Evolutionary conservation across 148 eudicot species (phyloP).

Genomic region (Vaccinium darrowii): DNA sequence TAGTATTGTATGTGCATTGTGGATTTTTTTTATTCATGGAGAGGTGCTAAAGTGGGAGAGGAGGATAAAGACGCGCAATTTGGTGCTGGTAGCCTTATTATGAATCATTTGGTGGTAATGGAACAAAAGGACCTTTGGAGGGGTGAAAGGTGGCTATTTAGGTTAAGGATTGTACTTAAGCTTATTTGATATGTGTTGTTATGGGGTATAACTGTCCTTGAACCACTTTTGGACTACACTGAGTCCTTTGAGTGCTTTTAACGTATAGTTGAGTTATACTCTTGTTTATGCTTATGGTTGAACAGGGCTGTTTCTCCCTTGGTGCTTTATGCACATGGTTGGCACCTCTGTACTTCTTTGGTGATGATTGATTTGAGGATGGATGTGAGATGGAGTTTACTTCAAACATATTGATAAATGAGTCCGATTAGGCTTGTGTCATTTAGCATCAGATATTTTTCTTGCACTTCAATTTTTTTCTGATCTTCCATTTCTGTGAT

Average conservation of each 20-base stretch:
- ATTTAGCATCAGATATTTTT: neutral
- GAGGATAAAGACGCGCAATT: slow-evolving; percentile 1
- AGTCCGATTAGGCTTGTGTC: neutral
- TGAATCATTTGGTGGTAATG: neutral
- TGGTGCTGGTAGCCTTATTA: neutral
- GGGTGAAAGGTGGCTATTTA: neutral
- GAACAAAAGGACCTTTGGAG: neutral
- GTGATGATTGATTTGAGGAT: neutral
- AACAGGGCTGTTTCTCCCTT: neutral
- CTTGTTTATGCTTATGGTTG: neutral
- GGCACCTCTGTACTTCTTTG: neutral
- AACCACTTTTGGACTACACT: neutral
- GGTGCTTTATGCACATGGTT: neutral
- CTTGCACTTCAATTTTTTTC: neutral
- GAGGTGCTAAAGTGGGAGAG: neutral
- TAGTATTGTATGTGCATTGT: neutral
- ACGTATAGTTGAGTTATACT: neutral
- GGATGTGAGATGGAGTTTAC: neutral
- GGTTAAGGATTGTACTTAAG: neutral
- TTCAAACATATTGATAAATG: neutral
- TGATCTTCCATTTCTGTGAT: neutral
- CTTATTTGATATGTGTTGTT: neutral
- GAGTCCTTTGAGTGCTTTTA: neutral
- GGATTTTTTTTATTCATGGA: neutral
- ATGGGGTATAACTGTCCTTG: neutral